These are phyloP conservation scores for Trypanosoma lewisi DNA, from an alignment of 208 protist species.

Conservation along the genomic window DNA sequence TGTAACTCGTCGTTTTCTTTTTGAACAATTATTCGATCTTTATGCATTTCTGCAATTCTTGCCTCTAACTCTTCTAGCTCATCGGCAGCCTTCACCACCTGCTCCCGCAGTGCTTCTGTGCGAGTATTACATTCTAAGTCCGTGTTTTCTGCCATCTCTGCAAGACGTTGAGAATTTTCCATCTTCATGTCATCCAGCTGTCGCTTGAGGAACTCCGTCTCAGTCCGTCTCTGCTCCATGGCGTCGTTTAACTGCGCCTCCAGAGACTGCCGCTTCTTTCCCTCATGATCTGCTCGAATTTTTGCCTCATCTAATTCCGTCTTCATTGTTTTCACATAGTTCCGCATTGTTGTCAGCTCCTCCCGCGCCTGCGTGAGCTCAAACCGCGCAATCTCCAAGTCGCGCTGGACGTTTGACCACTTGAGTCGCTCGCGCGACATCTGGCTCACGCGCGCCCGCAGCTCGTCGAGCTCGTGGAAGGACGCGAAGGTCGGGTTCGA, in stretches of 20 bases:
- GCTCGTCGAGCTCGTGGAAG: constrained; percentile 80
- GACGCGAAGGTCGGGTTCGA: constrained; percentile 64
- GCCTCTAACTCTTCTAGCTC: constrained; percentile 25
- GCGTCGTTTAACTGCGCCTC: constrained; percentile 37
- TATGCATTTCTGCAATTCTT: constrained; percentile 33
- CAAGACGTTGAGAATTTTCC: constrained; percentile 47
- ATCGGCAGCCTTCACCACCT: constrained; percentile 35
- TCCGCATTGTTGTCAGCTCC: constrained; percentile 54
- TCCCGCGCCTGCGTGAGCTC: constrained; percentile 69
- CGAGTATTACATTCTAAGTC: constrained; percentile 52
- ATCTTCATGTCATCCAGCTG: constrained; percentile 62
- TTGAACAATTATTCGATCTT: constrained; percentile 24
- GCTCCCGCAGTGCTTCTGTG: constrained; percentile 57
- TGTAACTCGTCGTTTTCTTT: constrained; percentile 25
- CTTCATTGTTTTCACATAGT: constrained; percentile 44
- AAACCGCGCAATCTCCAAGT: constrained; percentile 74
- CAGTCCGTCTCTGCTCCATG: constrained; percentile 31
- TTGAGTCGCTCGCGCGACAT: constrained; percentile 76
- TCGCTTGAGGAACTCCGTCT: constrained; percentile 61
- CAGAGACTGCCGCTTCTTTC: constrained; percentile 35
- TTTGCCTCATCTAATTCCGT: constrained; percentile 54
- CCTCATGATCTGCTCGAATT: constrained; percentile 45
- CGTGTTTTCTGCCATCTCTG: constrained; percentile 57
- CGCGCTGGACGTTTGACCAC: constrained; percentile 68
- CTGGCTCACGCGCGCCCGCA: constrained; percentile 67